These are phyloP conservation scores for Tulasnella sp. DNA, from an alignment of 768 basidiomycete genomes.

Conservation along the genomic window DNA sequence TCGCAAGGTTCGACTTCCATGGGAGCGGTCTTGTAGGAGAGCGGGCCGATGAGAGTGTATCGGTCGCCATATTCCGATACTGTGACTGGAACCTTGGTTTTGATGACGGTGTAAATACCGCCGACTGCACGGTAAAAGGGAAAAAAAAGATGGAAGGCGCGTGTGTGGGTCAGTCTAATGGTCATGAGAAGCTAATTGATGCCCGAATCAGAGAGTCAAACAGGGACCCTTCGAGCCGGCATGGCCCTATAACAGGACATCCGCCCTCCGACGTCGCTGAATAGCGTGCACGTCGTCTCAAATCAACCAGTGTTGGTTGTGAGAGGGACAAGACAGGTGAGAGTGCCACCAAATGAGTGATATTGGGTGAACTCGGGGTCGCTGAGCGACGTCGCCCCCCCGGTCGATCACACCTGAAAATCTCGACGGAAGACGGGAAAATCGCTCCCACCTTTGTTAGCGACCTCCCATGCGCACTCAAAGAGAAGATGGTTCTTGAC, in stretches of 20 bases:
- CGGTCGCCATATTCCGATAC: conserved; percentile 92
- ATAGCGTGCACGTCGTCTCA: neutral
- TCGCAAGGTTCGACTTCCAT: conserved; percentile 98
- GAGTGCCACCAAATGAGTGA: neutral
- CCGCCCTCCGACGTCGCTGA: neutral
- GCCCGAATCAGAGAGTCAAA: neutral
- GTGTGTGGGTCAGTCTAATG: neutral
- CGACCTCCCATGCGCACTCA: conserved; percentile 97
- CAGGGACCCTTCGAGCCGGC: too few relatives aligned
- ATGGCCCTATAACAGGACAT: neutral
- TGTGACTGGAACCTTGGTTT: conserved; percentile 98
- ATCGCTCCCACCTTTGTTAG: conserved; percentile 56
- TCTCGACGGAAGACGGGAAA: neutral
- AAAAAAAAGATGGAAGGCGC: neutral
- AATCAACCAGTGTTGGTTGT: neutral
- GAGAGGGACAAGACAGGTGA: neutral
- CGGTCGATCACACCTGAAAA: neutral
- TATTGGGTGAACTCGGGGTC: conserved; percentile 1
- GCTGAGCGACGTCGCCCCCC: neutral
- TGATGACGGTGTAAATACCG: conserved; percentile 99
- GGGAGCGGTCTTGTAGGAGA: conserved; percentile 95
- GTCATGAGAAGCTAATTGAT: neutral
- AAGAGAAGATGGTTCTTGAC: conserved; percentile 76
- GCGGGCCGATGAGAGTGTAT: conserved; percentile 94
- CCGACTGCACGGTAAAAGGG: conserved; percentile 48